These are phyloP conservation scores for Eimeria necatrix DNA, from an alignment of 169 alveolate genomes.

Conservation along the genomic window DNA sequence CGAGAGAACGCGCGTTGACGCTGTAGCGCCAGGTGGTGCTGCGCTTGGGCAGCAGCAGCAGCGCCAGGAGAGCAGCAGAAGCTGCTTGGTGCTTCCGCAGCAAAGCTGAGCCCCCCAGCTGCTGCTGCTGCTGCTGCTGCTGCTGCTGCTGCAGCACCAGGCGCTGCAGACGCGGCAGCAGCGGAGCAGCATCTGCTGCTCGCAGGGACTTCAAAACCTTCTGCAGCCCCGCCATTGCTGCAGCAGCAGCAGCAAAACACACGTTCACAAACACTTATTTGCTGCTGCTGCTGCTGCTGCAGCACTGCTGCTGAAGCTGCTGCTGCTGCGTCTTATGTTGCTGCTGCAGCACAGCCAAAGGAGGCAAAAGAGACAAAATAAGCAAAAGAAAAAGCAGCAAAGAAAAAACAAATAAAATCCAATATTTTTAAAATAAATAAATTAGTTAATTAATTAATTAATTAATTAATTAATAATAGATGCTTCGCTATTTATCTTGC, in stretches of 20 bases:
- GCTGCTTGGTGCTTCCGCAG: conserved; percentile 14
- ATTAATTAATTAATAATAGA: too few species aligned
- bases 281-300: too few species aligned
- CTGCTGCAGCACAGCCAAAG: background rate
- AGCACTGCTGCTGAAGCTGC: background rate
- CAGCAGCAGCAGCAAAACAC: background rate
- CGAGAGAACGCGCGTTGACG: conserved; percentile 48
- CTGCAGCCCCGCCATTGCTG: conserved; percentile 39
- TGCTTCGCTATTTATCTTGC: too few species aligned
- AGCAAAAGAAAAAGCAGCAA: too few species aligned
- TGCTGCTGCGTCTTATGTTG: background rate
- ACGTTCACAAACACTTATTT: too few species aligned
- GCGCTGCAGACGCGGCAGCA: conserved; percentile 11
- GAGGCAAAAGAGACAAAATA: background rate
- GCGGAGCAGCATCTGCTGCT: background rate
- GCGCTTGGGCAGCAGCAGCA: conserved; percentile 57
- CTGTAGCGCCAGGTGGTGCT: conserved; percentile 56
- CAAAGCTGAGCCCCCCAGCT: conserved; percentile 41
- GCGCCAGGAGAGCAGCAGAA: conserved; percentile 55
- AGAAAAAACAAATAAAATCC: too few species aligned
- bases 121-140: conserved; percentile 50
- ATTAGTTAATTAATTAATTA: too few species aligned
- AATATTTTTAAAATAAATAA: too few species aligned
- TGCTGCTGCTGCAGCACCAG: conserved; percentile 45
- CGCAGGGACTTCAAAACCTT: conserved; percentile 4